phyloP scores from a whole-genome alignment of 257 asterid genomes.

The Thymus mandschuricus region DNA sequence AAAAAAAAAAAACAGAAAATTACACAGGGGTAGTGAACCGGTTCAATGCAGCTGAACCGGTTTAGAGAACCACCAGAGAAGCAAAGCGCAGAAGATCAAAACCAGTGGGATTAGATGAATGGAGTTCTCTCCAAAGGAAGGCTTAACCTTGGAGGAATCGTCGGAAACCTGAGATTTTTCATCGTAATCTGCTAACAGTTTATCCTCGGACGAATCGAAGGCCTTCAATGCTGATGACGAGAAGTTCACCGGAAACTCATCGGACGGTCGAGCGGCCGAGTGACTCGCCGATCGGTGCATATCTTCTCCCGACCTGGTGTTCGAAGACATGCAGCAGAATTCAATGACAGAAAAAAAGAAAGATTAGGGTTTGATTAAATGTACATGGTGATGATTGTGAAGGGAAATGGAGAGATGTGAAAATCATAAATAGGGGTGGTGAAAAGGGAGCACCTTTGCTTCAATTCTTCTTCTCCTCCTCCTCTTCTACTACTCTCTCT shows the following conservation, averaged over 20 bases:
- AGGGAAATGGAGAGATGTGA: conserved; percentile 12
- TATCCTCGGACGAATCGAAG: conserved; percentile 23
- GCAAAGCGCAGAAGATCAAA: conserved; percentile 48
- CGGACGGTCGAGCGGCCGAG: conserved; percentile 42
- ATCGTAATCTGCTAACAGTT: conserved; percentile 26
- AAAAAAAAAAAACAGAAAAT: too few species aligned
- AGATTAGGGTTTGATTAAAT: too few species aligned
- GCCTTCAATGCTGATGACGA: conserved; percentile 31
- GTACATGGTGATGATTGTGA: neutral
- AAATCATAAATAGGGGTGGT: neutral
- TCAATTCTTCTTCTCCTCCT: neutral
- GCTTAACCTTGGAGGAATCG: conserved; percentile 44
- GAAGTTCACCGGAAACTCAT: conserved; percentile 50
- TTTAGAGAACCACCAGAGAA: conserved; percentile 64
- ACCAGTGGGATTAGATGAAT: conserved; percentile 65
- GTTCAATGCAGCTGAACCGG: conserved; percentile 32
- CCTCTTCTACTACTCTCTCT: neutral
- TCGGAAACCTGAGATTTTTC: conserved; percentile 20
- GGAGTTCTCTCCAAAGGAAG: conserved; percentile 37
- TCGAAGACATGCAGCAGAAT: conserved; percentile 23
- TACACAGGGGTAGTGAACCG: neutral
- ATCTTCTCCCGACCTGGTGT: neutral
- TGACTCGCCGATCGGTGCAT: conserved; percentile 62
- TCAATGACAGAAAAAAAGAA: too few species aligned
- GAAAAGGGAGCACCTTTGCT: conserved; percentile 36